Evolutionary conservation across 306 rosid species (phyloP).

Genomic region (Albizia julibrissin): DNA sequence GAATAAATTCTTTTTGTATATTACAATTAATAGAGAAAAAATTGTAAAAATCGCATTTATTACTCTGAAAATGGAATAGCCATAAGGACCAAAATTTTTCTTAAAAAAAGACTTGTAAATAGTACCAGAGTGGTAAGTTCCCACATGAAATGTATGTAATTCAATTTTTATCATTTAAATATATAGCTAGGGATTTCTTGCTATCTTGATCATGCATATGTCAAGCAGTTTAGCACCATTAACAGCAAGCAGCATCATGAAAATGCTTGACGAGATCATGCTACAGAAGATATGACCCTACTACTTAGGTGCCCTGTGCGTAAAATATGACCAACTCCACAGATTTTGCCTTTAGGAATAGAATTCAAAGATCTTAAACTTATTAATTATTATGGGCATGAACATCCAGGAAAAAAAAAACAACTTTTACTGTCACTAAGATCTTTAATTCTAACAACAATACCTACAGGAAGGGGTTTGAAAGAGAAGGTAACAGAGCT

Average conservation of each 20-base stretch:
- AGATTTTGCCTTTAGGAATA: neutral
- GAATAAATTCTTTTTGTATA: too few relatives aligned
- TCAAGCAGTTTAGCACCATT: neutral
- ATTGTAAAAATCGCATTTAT: too few relatives aligned
- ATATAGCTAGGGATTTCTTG: constrained; percentile 2
- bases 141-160: neutral
- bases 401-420: neutral
- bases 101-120: too few relatives aligned
- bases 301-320: neutral
- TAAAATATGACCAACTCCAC: too few relatives aligned
- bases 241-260: constrained; percentile 24
- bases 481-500: constrained; percentile 17
- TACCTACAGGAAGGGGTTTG: neutral
- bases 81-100: too few relatives aligned
- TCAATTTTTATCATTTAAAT: constrained; percentile 13
- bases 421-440: constrained; percentile 11
- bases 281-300: neutral
- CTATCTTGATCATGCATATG: neutral
- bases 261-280: constrained; percentile 11
- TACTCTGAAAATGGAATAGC: too few relatives aligned
- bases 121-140: neutral
- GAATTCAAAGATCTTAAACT: neutral
- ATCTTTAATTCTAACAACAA: neutral
- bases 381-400: too few relatives aligned
- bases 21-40: too few relatives aligned